phyloP scores from a whole-genome alignment of 345 rosid genomes.

The Gossypioides kirkii region DNA sequence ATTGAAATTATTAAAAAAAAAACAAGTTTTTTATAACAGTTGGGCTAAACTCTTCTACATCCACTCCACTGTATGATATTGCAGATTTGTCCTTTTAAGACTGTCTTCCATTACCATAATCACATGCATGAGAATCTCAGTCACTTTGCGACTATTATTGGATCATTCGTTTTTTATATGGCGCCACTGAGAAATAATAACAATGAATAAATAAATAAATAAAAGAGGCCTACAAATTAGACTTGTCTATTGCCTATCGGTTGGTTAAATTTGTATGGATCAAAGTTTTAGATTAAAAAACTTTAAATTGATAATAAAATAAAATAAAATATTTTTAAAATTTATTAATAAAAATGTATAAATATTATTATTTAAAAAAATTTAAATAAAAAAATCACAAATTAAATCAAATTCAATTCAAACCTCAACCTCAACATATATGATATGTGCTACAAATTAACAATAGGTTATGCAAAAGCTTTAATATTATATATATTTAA shows the following conservation, averaged over 20 bases:
- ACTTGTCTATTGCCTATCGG: no score
- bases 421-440: no score
- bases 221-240: background rate
- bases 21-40: no score
- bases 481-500: background rate
- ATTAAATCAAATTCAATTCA: no score
- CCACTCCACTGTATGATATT: background rate
- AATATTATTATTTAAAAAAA: no score
- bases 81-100: background rate
- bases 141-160: background rate
- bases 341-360: background rate
- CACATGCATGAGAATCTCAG: background rate
- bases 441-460: background rate
- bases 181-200: background rate
- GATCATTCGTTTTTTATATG: background rate
- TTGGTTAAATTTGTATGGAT: no score
- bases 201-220: background rate
- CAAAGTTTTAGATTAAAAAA: no score
- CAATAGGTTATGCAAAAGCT: background rate
- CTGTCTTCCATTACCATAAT: constrained; percentile 8
- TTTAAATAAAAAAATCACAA: no score
- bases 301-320: background rate
- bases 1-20: no score
- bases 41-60: background rate
- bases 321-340: background rate